Evolutionary conservation across 768 basidiomycete species (phyloP), one percentile per base, ranked within the genome.

Genomic region (Collybiopsis luxurians): DNA sequence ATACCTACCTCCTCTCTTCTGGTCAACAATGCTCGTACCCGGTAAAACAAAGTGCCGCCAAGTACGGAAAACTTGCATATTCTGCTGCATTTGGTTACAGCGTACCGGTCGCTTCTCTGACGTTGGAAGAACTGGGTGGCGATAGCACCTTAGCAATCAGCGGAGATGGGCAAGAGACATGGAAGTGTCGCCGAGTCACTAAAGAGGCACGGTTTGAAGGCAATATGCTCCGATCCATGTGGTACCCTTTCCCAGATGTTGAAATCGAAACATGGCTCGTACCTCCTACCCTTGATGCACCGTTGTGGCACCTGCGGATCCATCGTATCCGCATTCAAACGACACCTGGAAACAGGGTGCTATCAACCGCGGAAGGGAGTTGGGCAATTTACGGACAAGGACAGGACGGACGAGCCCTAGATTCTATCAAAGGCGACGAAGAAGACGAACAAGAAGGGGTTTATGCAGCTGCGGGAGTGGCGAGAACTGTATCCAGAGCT

Each of bases 1-100:
- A 90, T 69, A 82, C 85, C 3, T 89, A 80, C 75, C 71, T 90
- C 27, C 79, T 90, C 31, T 88, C 86, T 7, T 88, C 86, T 12
- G 89, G 89, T 1, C 89, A 92, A 71, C 85, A 85, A 59, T 89
- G 88, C 61, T 87, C 86, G 46, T 92, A 90, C 68, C 82, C 87
- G 15, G 84, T 92, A 65, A 86, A 89, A 64, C 86, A 89, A 64
- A 84, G 85, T 62, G 84, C 87, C 7, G 86, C 87, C 23, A 92
- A 90, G 67, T 90, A 90, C 70, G 86, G 88, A 53, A 90, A 90
- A 68, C 75, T 89, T 55, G 83, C 86, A 1, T 90, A 92, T 67
- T 87, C 85, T 2, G 80, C 85, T n/a, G 80, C 86, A 4, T 90
- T 90, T 64, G 89, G 87, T 13, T 90, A 89, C 70, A 86, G 83